Percentiles rank a stretch among this genome's conserved stretches.
Conservation (phyloP, 352 stramenopile genomes). For the Pythium brassicae region DNA sequence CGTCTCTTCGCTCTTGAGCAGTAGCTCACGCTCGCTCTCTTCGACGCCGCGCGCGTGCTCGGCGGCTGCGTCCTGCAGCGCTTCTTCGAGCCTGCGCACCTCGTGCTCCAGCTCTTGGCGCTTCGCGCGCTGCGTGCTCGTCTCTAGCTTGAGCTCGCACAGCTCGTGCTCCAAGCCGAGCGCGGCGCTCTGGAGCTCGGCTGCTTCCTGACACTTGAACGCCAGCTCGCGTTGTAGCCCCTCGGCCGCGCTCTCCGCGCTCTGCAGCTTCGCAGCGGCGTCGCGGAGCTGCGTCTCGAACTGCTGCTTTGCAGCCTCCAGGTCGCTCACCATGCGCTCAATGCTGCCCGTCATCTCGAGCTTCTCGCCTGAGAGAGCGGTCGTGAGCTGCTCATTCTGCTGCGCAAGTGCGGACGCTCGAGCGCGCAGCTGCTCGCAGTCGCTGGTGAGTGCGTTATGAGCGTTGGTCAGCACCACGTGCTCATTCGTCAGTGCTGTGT, state of each 20-base stretch:
- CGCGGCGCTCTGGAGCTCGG: neutral
- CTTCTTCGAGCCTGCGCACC: conserved; percentile 2
- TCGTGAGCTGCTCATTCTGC: conserved; percentile 9
- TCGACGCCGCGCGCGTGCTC: neutral
- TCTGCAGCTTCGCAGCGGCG: conserved; percentile 1
- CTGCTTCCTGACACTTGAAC: neutral
- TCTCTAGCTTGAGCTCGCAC: too few species aligned
- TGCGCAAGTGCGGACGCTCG: neutral
- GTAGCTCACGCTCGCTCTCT: neutral
- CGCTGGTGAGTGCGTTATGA: neutral
- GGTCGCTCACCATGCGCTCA: neutral
- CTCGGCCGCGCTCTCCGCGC: neutral
- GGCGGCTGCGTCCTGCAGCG: neutral
- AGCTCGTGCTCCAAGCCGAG: neutral
- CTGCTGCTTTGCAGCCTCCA: neutral
- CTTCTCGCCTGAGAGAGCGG: conserved; percentile 10
- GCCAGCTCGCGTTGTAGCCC: neutral
- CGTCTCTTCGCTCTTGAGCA: conserved; percentile 1
- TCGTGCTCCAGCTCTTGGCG: neutral
- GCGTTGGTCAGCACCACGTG: neutral
- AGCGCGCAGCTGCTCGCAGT: neutral
- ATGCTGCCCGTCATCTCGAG: conserved; percentile 1
- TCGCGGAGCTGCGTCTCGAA: conserved; percentile 1
- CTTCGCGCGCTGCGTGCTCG: neutral
- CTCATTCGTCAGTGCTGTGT: neutral